phyloP scores from a whole-genome alignment of 129 eudicot species.

The Mikania micrantha region DNA sequence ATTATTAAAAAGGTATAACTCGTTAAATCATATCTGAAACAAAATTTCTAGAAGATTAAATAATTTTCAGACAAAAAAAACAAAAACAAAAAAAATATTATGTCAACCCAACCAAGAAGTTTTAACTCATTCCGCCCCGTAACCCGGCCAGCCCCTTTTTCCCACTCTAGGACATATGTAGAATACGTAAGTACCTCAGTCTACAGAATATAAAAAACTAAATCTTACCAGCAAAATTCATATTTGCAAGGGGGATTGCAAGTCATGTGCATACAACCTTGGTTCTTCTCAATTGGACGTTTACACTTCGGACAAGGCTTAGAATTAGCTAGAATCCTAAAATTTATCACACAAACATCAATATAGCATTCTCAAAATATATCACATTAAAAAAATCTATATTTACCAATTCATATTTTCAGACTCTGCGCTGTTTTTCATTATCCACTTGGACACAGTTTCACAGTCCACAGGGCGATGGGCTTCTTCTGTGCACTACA shows the following conservation, averaged over 20 bases:
- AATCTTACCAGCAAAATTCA: constrained; percentile 86
- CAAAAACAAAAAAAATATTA: background rate
- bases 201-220: background rate
- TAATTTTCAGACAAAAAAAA: too few relatives aligned
- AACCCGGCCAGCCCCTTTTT: background rate
- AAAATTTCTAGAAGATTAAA: background rate
- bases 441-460: constrained; percentile 89
- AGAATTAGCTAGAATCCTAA: constrained; percentile 93
- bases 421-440: constrained; percentile 96
- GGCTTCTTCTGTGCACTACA: constrained; percentile 95
- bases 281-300: constrained; percentile 96
- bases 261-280: constrained; percentile 99
- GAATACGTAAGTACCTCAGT: background rate
- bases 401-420: constrained; percentile 97
- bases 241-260: constrained; percentile 90
- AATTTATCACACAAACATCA: constrained; percentile 9
- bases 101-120: background rate
- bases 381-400: background rate
- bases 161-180: background rate
- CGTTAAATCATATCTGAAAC: background rate
- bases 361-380: background rate
- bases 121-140: background rate
- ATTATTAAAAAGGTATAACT: background rate
- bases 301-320: constrained; percentile 99
- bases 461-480: constrained; percentile 98